These are phyloP conservation scores for Cordyceps cateniannulata DNA, from an alignment of 2,329 filamentous ascomycete species.

Conservation along the genomic window DNA sequence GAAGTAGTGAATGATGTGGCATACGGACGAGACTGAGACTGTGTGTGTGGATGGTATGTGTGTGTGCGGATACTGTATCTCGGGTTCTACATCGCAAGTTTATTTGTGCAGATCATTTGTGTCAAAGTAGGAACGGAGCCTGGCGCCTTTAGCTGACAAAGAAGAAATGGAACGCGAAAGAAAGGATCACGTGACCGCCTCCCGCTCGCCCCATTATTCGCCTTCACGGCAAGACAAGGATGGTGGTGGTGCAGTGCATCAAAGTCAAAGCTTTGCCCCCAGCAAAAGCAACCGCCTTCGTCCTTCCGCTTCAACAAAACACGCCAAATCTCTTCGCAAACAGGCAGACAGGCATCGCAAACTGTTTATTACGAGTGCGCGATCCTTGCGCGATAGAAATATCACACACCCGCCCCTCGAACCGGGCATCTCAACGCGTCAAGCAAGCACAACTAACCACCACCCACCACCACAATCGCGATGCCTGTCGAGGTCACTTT, in stretches of 20 bases:
- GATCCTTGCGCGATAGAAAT: slow-evolving; percentile 57
- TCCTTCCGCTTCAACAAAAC: neutral
- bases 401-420: slow-evolving; percentile 22
- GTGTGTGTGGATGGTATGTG: neutral
- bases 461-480: slow-evolving; percentile 13
- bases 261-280: slow-evolving; percentile 8
- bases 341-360: slow-evolving; percentile 35
- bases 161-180: neutral
- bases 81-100: neutral
- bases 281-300: neutral
- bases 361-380: neutral
- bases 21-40: neutral
- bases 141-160: too few relatives aligned
- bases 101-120: neutral
- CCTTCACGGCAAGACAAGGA: neutral
- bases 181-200: neutral
- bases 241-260: neutral
- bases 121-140: too few relatives aligned
- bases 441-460: neutral
- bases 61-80: neutral
- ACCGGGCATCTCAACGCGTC: slow-evolving; percentile 7
- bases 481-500: slow-evolving; percentile 76
- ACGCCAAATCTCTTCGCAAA: slow-evolving; percentile 47
- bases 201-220: neutral
- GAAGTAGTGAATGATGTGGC: neutral